phyloP scores from a whole-genome alignment of 441 rosid genomes.

The Pelargonium fulgidum region DNA sequence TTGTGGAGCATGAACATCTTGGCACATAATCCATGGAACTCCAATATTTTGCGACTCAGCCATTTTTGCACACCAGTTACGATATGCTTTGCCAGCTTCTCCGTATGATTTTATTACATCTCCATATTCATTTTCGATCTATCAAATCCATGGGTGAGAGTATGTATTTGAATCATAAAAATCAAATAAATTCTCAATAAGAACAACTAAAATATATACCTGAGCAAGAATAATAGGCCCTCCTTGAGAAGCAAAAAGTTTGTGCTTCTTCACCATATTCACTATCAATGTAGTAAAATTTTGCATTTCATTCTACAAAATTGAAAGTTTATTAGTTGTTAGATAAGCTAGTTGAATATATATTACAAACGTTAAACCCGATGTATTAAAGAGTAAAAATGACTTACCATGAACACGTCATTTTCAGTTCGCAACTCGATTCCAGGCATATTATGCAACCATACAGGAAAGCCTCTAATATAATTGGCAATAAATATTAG shows the following conservation, averaged over 20 bases:
- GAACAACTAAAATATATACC: constrained; percentile 22
- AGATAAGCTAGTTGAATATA: too few relatives aligned
- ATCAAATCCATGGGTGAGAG: background rate
- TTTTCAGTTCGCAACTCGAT: constrained; percentile 36
- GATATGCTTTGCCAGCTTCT: constrained; percentile 37
- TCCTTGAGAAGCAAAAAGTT: constrained; percentile 65
- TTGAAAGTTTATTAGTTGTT: background rate
- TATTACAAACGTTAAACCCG: too few relatives aligned
- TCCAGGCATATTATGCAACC: constrained; percentile 38
- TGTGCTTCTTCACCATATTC: constrained; percentile 43
- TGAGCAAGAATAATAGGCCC: constrained; percentile 69
- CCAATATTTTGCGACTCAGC: constrained; percentile 43
- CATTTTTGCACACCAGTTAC: constrained; percentile 58
- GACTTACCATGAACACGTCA: constrained; percentile 32
- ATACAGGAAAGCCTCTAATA: constrained; percentile 40
- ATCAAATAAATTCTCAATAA: background rate
- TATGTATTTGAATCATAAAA: background rate
- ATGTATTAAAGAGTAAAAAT: too few relatives aligned
- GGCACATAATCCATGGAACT: constrained; percentile 85
- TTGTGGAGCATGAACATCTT: constrained; percentile 50
- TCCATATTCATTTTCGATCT: constrained; percentile 80
- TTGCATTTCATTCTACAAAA: constrained; percentile 37
- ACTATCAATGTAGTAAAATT: constrained; percentile 43
- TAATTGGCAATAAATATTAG: too few relatives aligned
- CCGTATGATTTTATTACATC: constrained; percentile 41